These are phyloP conservation scores for Geotrichum restrictum DNA, from an alignment of 1,139 yeast genomes.

Conservation along the genomic window DNA sequence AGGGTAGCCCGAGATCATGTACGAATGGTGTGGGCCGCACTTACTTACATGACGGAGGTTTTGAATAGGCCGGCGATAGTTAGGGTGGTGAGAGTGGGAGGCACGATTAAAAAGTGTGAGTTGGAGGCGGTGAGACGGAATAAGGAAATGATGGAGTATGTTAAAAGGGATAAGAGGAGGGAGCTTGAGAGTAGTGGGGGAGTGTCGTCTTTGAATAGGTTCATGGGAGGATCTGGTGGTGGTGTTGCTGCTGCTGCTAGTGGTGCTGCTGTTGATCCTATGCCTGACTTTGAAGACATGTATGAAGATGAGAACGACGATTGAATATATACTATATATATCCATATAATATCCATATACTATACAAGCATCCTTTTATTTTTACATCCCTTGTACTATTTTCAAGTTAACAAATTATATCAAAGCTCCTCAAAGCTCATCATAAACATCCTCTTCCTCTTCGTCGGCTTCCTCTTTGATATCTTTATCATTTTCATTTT, in stretches of 20 bases:
- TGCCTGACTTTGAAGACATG: slow-evolving; percentile 8
- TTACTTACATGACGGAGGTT: slow-evolving; percentile 57
- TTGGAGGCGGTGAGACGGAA: slow-evolving; percentile 46
- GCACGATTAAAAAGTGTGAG: slow-evolving; percentile 85
- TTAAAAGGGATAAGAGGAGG: neutral
- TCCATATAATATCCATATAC: too few species aligned
- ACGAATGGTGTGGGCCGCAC: slow-evolving; percentile 62
- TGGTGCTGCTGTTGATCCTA: neutral
- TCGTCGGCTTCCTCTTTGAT: too few species aligned
- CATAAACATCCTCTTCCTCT: slow-evolving; percentile 14
- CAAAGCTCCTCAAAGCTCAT: slow-evolving; percentile 14
- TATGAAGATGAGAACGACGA: slow-evolving; percentile 20
- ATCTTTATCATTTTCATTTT: slow-evolving; percentile 20
- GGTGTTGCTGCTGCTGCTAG: neutral
- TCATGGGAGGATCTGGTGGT: neutral
- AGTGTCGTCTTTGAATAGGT: slow-evolving; percentile 2
- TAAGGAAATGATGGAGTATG: slow-evolving; percentile 32
- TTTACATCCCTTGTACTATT: too few species aligned
- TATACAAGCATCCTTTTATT: too few species aligned
- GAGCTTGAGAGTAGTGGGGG: neutral
- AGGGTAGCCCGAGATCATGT: slow-evolving; percentile 68
- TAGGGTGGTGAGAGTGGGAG: slow-evolving; percentile 68
- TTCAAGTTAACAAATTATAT: too few species aligned
- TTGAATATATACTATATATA: neutral
- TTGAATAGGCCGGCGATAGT: slow-evolving; percentile 55